These are phyloP conservation scores for Amoeboaphelidium protococcarum DNA, from an alignment of 371 early-diverging fungal species.

Conservation along the genomic window DNA sequence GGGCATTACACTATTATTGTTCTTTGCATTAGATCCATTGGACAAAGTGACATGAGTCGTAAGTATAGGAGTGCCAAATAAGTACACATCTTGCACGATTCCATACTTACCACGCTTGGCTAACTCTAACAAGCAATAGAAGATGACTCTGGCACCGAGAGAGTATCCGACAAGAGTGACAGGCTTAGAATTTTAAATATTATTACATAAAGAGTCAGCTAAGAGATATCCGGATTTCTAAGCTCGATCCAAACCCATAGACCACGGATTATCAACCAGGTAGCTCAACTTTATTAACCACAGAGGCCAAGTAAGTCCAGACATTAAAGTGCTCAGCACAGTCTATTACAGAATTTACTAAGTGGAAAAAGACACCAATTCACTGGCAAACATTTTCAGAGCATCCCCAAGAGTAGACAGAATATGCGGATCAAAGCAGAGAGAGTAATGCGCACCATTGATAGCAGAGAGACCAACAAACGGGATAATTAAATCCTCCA, in stretches of 20 bases:
- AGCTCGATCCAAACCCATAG: conserved; percentile 58
- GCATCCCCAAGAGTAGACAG: conserved; percentile 44
- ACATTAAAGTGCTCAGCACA: conserved; percentile 1
- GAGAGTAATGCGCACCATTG: conserved; percentile 48
- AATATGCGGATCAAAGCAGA: conserved; percentile 16
- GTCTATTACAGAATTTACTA: conserved; percentile 53
- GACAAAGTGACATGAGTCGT: neutral
- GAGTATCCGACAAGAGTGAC: conserved; percentile 77
- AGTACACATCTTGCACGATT: conserved; percentile 56
- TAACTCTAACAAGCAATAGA: conserved; percentile 61
- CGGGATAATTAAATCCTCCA: conserved; percentile 42
- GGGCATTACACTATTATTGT: no score
- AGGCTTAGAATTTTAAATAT: conserved; percentile 54
- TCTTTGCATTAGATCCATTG: neutral
- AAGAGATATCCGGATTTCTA: conserved; percentile 53
- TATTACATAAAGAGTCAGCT: conserved; percentile 45
- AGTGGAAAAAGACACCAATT: conserved; percentile 52
- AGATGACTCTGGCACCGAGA: conserved; percentile 73
- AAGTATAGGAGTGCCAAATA: conserved; percentile 8
- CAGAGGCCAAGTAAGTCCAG: conserved; percentile 1
- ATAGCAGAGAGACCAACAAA: conserved; percentile 43
- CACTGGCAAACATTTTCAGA: conserved; percentile 43
- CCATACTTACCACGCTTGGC: conserved; percentile 50
- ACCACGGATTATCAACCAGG: conserved; percentile 88
- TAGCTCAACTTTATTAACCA: conserved; percentile 49